Base-by-base conservation (phyloP, 1,284 basidiomycete species). In the Boletus subluridellus region DNA sequence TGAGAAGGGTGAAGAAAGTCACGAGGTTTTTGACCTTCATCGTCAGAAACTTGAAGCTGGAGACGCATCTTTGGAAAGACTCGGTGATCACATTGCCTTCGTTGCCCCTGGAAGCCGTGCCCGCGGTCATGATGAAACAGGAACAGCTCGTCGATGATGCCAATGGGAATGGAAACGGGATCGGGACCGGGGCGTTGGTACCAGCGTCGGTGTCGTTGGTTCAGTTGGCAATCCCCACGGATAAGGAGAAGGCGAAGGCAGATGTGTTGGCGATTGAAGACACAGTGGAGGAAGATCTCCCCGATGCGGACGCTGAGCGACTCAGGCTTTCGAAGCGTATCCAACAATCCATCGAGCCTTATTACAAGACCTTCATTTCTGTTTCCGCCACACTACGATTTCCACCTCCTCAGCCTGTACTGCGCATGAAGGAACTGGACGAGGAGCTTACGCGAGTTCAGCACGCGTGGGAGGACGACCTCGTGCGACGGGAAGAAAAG, bases 31-130 rank as follows among this genome's bases (percentile, higher is more conserved):
- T 98, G 74, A 87, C 90, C 1, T 92, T 97, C 71, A 90, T 96
- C 60, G 95, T 94, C 15, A 83, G 90, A 55, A 95, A 97, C 70
- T 77, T 98, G 69, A 94, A 95, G 71, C 82, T 98, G 65, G 97
- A 99, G 77, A 94, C 92, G 0, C 90, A 94, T 69, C 80, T 99
- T 21, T 96, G 95, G 86, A 93, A 92, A 71, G 96, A 99, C 73
- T 93, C 92, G 50, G 86, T 93, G 56, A 90, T 95, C 64, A 89
- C 89, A 5, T 72, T 92, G 21, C 92, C 92, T 11, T 80, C 80
- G 10, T 78, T 90, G 58, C 82, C 84, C 46, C 64, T 77, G 26
- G 83, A 87, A 62, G 88, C 90, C 21, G 81, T 85, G 11, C 89
- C 89, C 28, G 66, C 74, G 11, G 61, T 64, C 52, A 60, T 73